These are phyloP conservation scores for Closterium sp. DNA, from an alignment of 139 green algal genomes.

Conservation along the genomic window DNA sequence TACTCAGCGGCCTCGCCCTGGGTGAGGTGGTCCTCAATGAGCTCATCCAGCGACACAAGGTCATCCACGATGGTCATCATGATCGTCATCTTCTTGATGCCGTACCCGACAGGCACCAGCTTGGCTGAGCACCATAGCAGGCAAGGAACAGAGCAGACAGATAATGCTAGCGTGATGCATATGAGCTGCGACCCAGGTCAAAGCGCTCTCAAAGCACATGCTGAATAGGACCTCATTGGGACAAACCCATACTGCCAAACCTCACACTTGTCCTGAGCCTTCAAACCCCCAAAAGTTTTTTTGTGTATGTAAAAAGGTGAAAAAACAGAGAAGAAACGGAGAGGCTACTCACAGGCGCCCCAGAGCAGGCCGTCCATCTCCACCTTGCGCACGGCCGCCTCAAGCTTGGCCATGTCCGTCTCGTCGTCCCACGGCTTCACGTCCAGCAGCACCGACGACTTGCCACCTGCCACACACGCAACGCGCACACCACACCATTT, in stretches of 20 bases:
- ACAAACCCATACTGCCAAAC: too few relatives aligned
- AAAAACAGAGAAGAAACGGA: too few relatives aligned
- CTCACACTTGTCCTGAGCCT: too few relatives aligned
- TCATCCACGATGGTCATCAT: conserved; percentile 70
- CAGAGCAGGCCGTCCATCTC: conserved; percentile 67
- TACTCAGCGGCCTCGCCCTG: conserved; percentile 54
- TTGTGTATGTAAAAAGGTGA: too few relatives aligned
- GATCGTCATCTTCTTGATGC: conserved; percentile 75
- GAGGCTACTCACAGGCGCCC: conserved; percentile 55
- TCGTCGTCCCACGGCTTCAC: conserved; percentile 74
- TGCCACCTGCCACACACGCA: conserved; percentile 32
- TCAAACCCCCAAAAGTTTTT: too few relatives aligned
- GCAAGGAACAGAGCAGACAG: too few relatives aligned
- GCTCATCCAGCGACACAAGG: conserved; percentile 65
- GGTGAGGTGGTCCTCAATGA: conserved; percentile 67
- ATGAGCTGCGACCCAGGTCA: too few relatives aligned
- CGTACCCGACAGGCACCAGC: conserved; percentile 64
- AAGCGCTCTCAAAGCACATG: too few relatives aligned
- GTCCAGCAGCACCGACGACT: conserved; percentile 69
- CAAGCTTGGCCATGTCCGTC: conserved; percentile 62
- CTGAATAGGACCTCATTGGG: too few relatives aligned
- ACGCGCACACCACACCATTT: conserved; percentile 40
- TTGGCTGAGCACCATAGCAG: conserved; percentile 52
- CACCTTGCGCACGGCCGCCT: conserved; percentile 60
- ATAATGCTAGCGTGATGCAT: too few relatives aligned